phyloP scores from a whole-genome alignment of 2,329 filamentous ascomycete genomes.

The Paraconiothyrium brasiliense region DNA sequence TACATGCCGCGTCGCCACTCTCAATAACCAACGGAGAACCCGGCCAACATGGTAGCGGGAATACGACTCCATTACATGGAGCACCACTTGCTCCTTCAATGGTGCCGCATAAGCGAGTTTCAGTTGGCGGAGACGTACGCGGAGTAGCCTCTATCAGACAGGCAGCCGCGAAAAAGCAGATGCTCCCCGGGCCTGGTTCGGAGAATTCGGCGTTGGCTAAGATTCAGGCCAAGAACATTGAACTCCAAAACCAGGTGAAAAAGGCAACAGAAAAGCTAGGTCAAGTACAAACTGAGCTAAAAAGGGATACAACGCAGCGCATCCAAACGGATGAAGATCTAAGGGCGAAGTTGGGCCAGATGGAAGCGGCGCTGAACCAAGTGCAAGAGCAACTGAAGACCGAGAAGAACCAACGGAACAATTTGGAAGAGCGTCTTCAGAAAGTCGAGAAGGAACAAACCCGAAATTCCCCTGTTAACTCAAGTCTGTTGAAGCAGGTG shows the following conservation, averaged over 20 bases:
- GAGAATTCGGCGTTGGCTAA: not conserved
- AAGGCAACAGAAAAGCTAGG: not conserved
- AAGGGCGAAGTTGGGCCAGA: not conserved
- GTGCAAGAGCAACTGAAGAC: not conserved
- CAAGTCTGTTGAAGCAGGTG: not conserved
- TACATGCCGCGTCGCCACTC: conserved; percentile 3
- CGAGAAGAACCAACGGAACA: not conserved
- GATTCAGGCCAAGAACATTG: not conserved
- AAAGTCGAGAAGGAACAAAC: not conserved
- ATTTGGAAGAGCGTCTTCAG: conserved; percentile 1
- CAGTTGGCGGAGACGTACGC: not conserved
- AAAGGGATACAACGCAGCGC: not conserved
- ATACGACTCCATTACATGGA: conserved; percentile 1
- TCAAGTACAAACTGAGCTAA: not conserved
- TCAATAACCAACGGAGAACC: not conserved
- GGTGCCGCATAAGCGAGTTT: not conserved
- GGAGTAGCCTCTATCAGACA: conserved; percentile 7
- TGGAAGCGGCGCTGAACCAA: not conserved
- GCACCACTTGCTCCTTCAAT: conserved; percentile 11
- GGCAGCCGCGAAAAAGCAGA: not conserved
- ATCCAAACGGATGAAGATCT: not conserved
- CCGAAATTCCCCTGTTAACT: not conserved
- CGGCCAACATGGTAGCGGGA: not conserved
- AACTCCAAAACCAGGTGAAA: not conserved
- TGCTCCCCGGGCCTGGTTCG: too few relatives aligned